These are phyloP conservation scores for Rhodamnia argentea DNA, from an alignment of 345 rosid genomes.

Conservation along the genomic window DNA sequence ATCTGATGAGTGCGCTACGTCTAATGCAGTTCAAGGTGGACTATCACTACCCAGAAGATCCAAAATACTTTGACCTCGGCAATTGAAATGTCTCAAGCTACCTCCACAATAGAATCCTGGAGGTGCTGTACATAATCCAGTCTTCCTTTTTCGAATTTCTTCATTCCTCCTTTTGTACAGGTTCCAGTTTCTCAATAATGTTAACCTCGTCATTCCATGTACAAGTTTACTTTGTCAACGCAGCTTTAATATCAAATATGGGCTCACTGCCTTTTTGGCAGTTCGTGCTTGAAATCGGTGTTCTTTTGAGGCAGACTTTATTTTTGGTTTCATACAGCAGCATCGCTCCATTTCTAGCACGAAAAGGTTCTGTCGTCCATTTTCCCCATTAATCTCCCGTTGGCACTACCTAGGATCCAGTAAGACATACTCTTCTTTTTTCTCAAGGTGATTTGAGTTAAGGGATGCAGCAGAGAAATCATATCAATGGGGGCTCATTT, in stretches of 20 bases:
- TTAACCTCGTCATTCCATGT: not conserved
- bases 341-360: not conserved
- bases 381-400: not conserved
- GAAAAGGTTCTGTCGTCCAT: not conserved
- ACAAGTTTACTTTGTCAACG: not conserved
- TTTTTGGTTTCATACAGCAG: not conserved
- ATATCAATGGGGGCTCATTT: too few relatives aligned
- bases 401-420: not conserved
- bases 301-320: not conserved
- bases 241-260: not conserved
- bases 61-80: slow-evolving; percentile 1
- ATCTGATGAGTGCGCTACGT: not conserved
- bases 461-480: too few relatives aligned
- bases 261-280: not conserved
- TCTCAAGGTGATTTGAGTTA: not conserved
- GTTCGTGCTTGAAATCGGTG: not conserved
- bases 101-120: not conserved
- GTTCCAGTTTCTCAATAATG: not conserved
- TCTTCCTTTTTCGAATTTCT: not conserved
- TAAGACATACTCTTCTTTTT: not conserved
- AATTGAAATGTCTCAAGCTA: not conserved
- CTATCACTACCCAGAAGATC: not conserved
- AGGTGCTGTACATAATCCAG: not conserved
- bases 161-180: not conserved
- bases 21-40: not conserved